A percentile compares a stretch with the other conserved stretches of the same genome.
Evolutionary conservation across 306 rosid species (phyloP).

Genomic region (Pachyrhizus erosus): DNA sequence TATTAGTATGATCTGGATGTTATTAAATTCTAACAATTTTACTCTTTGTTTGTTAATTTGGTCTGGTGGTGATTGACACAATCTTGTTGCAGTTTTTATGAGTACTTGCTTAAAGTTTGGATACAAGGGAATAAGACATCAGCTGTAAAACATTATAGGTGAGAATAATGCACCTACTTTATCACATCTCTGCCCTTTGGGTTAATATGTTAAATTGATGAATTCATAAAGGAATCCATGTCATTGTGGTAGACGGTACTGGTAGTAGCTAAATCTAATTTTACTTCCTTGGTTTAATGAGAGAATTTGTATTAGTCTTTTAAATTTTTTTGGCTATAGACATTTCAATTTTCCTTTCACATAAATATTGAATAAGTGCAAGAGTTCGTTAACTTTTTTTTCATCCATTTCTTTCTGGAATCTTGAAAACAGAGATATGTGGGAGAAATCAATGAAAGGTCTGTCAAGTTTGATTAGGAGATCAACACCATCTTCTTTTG

Average conservation of each 20-base stretch:
- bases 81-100: constrained; percentile 84
- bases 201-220: constrained; percentile 22
- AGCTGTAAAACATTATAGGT: constrained; percentile 85
- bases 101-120: constrained; percentile 98
- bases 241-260: constrained; percentile 11
- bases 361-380: constrained; percentile 20
- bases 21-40: constrained; percentile 28
- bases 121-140: constrained; percentile 89
- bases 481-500: constrained; percentile 91
- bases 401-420: constrained; percentile 20
- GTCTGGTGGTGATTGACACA: constrained; percentile 42
- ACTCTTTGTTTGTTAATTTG: constrained; percentile 22
- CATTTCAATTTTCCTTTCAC: constrained; percentile 19
- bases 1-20: constrained; percentile 26
- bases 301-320: constrained; percentile 12
- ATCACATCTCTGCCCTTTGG: constrained; percentile 7
- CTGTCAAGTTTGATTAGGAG: constrained; percentile 72
- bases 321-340: background rate
- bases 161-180: constrained; percentile 43
- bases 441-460: constrained; percentile 99
- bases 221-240: constrained; percentile 34
- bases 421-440: constrained; percentile 87
- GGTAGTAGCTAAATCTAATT: constrained; percentile 21
- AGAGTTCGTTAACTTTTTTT: constrained; percentile 33
- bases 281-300: constrained; percentile 23